Evolutionary conservation across 2,329 filamentous ascomycete genomes (phyloP).

Genomic region (Cladosporium phlei): DNA sequence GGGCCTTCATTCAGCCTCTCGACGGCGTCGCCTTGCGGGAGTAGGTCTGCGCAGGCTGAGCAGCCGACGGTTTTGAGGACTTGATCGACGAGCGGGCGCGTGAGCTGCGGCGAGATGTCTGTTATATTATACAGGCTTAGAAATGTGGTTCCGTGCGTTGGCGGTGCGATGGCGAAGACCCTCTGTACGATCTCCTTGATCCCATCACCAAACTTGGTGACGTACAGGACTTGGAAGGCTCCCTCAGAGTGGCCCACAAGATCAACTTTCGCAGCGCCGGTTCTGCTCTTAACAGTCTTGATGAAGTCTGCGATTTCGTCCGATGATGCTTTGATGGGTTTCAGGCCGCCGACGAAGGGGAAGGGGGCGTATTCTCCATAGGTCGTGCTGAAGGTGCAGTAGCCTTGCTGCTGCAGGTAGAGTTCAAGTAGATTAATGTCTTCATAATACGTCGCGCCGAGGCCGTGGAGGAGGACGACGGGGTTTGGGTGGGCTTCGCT

Average conservation of each 20-base stretch:
- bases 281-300: slow-evolving; percentile 16
- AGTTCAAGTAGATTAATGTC: slow-evolving; percentile 22
- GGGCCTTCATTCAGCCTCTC: slow-evolving; percentile 17
- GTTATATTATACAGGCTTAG: slow-evolving; percentile 18
- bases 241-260: slow-evolving; percentile 24
- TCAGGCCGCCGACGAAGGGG: slow-evolving; percentile 21
- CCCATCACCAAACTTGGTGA: slow-evolving; percentile 21
- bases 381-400: slow-evolving; percentile 24
- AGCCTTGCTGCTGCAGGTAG: slow-evolving; percentile 19
- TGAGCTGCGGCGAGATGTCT: slow-evolving; percentile 19
- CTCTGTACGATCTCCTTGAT: slow-evolving; percentile 18
- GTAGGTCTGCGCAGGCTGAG: slow-evolving; percentile 20
- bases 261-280: slow-evolving; percentile 19
- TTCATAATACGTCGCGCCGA: slow-evolving; percentile 25
- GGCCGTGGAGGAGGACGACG: slow-evolving; percentile 22
- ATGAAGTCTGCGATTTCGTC: slow-evolving; percentile 21
- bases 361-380: slow-evolving; percentile 21
- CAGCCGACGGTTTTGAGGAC: slow-evolving; percentile 19
- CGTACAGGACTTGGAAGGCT: slow-evolving; percentile 22
- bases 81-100: slow-evolving; percentile 13
- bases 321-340: slow-evolving; percentile 19
- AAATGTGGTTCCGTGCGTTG: slow-evolving; percentile 23
- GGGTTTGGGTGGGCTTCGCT: slow-evolving; percentile 22
- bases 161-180: slow-evolving; percentile 23
- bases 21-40: slow-evolving; percentile 17